Conservation (phyloP, 2,329 filamentous ascomycete species). For the Cercospora nicotianae region DNA sequence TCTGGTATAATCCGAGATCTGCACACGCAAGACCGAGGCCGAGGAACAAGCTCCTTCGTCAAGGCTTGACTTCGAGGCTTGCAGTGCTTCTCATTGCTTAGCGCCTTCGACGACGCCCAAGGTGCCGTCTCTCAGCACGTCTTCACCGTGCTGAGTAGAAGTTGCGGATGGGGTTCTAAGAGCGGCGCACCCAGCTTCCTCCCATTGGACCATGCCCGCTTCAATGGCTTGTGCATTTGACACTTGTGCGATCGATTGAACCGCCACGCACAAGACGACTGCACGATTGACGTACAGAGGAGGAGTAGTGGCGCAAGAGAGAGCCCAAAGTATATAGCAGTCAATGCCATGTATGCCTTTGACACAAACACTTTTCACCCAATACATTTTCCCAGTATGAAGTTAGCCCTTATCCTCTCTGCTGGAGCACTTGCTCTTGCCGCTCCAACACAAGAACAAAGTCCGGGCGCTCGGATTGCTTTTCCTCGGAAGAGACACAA, state of each 20-base stretch:
- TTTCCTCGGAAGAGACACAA: conserved; percentile 15
- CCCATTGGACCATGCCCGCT: not conserved
- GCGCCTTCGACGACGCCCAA: not conserved
- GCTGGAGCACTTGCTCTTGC: conserved; percentile 26
- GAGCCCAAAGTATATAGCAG: not conserved
- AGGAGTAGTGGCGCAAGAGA: not conserved
- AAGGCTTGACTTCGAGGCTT: conserved; percentile 5
- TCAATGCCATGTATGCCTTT: not conserved
- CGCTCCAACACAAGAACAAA: conserved; percentile 20
- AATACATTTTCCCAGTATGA: conserved; percentile 19
- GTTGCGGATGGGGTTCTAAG: not conserved
- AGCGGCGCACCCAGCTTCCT: not conserved
- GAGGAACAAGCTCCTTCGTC: not conserved
- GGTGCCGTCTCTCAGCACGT: not conserved
- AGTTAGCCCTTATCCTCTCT: conserved; percentile 20
- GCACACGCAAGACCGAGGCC: not conserved
- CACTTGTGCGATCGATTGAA: not conserved
- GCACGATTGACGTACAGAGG: not conserved
- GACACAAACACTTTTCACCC: not conserved
- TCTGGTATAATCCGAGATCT: conserved; percentile 7
- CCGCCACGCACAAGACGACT: not conserved
- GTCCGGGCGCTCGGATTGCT: conserved; percentile 15
- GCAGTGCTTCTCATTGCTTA: conserved; percentile 4
- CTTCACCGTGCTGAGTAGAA: not conserved
- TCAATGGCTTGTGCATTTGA: not conserved